Conservation (phyloP, 129 eudicot genomes). For the Artemisia tridentata region DNA sequence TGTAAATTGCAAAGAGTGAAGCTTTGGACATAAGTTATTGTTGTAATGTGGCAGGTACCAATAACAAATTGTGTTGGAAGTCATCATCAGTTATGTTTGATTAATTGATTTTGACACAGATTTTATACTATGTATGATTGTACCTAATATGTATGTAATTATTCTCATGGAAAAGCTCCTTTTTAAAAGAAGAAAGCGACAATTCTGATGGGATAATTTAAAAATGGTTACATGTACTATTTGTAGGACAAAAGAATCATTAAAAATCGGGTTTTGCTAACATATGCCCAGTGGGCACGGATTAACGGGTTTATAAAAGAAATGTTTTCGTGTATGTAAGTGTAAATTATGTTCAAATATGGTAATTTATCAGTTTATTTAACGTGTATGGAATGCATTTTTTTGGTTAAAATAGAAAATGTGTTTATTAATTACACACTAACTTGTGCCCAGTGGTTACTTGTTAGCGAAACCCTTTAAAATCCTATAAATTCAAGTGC, state of each 20-base stretch:
- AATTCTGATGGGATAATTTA: not conserved
- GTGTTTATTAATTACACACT: not conserved
- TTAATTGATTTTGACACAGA: not conserved
- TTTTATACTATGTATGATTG: not conserved
- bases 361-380: too few relatives aligned
- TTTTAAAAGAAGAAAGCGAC: not conserved
- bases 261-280: too few relatives aligned
- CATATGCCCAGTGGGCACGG: too few relatives aligned
- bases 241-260: not conserved
- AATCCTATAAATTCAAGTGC: too few relatives aligned
- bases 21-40: constrained; percentile 18
- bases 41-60: constrained; percentile 7
- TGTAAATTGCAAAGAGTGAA: constrained; percentile 32
- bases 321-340: too few relatives aligned
- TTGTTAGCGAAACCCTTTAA: too few relatives aligned
- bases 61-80: constrained; percentile 14
- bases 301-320: too few relatives aligned
- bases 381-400: too few relatives aligned
- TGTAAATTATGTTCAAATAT: too few relatives aligned
- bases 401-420: too few relatives aligned
- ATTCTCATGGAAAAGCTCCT: not conserved
- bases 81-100: not conserved
- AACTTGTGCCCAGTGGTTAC: too few relatives aligned
- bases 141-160: not conserved
- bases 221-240: not conserved